Percentiles rank a stretch among this genome's conserved stretches.
Conservation (phyloP, 495 filamentous ascomycete genomes). For the Parachaetomium inaequale region DNA sequence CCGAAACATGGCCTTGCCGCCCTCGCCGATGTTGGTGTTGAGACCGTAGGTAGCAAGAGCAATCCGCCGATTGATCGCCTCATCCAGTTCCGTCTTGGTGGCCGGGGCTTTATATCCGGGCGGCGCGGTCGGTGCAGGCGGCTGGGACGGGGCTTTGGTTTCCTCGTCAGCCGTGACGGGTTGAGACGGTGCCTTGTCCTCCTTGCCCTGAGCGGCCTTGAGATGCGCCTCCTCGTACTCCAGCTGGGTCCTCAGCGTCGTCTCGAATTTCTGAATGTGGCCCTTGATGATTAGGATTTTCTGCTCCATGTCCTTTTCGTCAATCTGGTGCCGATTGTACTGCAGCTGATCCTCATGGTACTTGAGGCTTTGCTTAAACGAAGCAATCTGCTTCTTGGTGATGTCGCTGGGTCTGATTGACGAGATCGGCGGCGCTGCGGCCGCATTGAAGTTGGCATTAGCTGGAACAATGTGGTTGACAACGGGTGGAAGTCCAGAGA, state of each 20-base stretch:
- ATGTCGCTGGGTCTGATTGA: constrained; percentile 48
- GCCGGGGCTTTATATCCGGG: background rate
- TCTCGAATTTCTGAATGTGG: constrained; percentile 41
- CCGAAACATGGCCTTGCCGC: constrained; percentile 15
- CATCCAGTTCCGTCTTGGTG: constrained; percentile 8
- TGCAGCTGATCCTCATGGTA: constrained; percentile 46
- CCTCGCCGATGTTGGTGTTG: constrained; percentile 20
- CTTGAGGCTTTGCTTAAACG: constrained; percentile 45
- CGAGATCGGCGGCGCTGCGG: constrained; percentile 36
- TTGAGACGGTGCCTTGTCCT: constrained; percentile 13
- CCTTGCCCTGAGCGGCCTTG: constrained; percentile 20
- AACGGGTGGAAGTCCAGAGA: constrained; percentile 11
- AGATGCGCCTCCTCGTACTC: constrained; percentile 34
- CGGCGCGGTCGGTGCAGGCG: background rate
- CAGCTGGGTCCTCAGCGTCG: constrained; percentile 33
- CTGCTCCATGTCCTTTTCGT: constrained; percentile 40
- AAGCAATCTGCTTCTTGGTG: constrained; percentile 45
- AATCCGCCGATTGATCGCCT: constrained; percentile 7
- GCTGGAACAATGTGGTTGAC: constrained; percentile 16
- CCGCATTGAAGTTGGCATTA: constrained; percentile 27
- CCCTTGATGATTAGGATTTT: constrained; percentile 32
- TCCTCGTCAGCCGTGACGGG: background rate
- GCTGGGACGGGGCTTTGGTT: background rate
- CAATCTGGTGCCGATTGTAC: constrained; percentile 50
- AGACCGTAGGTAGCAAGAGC: constrained; percentile 1